Conservation (phyloP, 768 basidiomycete species). For the Tulasnella sp. region DNA sequence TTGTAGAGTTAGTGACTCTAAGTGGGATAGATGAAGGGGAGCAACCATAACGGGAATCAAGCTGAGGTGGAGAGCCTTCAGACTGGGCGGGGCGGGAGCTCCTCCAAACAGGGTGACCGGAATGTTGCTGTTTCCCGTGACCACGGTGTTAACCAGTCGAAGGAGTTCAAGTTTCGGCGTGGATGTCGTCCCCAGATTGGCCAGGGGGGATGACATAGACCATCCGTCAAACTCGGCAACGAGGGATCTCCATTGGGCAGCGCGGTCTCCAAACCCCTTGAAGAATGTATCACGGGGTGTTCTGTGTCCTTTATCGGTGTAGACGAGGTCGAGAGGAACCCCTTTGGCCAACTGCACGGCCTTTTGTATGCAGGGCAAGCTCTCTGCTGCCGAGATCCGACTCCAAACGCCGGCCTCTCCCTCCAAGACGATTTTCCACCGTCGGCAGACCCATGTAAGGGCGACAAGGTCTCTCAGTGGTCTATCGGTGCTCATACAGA, state of each 20-base stretch:
- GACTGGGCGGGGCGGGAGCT: not conserved
- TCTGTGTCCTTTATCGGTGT: not conserved
- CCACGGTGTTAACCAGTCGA: not conserved
- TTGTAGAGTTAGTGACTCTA: not conserved
- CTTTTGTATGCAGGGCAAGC: not conserved
- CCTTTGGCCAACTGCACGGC: not conserved
- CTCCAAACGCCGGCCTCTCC: not conserved
- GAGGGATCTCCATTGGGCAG: not conserved
- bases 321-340: not conserved
- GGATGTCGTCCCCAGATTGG: not conserved
- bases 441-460: not conserved
- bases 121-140: not conserved
- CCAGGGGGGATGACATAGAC: not conserved
- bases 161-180: not conserved
- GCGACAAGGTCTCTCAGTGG: not conserved
- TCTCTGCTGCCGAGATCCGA: not conserved
- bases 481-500: not conserved
- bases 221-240: not conserved
- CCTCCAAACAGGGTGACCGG: not conserved
- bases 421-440: not conserved
- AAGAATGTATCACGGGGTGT: not conserved
- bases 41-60: not conserved
- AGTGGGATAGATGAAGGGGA: not conserved
- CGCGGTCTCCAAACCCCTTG: not conserved
- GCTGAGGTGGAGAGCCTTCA: not conserved